A percentile compares a stretch with the other conserved stretches of the same genome.
phyloP scores from a whole-genome alignment of 2,329 filamentous ascomycete genomes.

The Penicillium sp. region DNA sequence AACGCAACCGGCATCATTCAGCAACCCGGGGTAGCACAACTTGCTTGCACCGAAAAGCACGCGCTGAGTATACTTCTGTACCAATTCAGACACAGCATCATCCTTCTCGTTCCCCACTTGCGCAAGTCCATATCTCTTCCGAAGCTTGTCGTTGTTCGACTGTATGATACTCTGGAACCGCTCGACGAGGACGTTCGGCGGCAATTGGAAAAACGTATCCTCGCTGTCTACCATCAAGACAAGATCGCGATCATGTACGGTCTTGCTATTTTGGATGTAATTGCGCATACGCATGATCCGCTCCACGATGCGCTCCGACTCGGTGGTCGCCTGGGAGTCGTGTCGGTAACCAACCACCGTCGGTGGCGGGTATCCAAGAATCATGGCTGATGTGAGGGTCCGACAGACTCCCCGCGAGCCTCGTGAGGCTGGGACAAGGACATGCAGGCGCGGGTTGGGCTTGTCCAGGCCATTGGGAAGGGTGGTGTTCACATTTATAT shows the following conservation, averaged over 20 bases:
- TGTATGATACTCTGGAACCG: constrained; percentile 57
- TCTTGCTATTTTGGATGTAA: constrained; percentile 48
- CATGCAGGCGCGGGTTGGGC: constrained; percentile 49
- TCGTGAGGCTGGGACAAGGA: constrained; percentile 52
- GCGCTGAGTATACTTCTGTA: constrained; percentile 49
- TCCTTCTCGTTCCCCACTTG: constrained; percentile 22
- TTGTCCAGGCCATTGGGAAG: constrained; percentile 34
- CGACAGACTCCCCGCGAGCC: constrained; percentile 54
- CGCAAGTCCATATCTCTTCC: constrained; percentile 47
- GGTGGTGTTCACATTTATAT: constrained; percentile 26
- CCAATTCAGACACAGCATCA: constrained; percentile 19
- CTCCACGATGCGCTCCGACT: constrained; percentile 44
- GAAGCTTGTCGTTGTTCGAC: constrained; percentile 53
- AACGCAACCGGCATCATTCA: constrained; percentile 50
- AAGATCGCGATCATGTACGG: constrained; percentile 57
- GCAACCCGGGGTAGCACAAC: constrained; percentile 46
- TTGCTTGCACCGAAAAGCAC: constrained; percentile 57
- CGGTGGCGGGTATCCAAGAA: constrained; percentile 58
- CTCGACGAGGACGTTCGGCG: constrained; percentile 59
- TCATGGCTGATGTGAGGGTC: constrained; percentile 54
- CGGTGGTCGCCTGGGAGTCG: constrained; percentile 28
- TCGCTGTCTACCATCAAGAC: constrained; percentile 62
- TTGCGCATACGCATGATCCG: constrained; percentile 46
- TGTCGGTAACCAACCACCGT: constrained; percentile 50
- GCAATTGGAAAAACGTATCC: constrained; percentile 64